These are phyloP conservation scores for Pythium periplocum DNA, from an alignment of 352 stramenopile species.

Conservation along the genomic window DNA sequence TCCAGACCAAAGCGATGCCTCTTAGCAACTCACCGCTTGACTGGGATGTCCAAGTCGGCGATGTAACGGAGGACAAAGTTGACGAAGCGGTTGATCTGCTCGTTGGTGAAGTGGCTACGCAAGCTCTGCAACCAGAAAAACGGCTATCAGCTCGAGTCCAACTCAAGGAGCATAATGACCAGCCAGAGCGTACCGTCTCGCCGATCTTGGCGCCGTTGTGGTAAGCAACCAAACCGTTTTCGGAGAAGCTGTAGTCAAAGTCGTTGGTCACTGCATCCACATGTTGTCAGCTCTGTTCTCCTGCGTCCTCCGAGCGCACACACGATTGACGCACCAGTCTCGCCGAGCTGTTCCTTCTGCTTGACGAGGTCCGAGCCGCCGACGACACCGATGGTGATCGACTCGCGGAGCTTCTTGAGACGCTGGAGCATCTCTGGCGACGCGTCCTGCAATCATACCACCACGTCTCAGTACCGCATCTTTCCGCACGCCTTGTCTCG, in stretches of 20 bases:
- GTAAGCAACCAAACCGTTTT: constrained; percentile 98
- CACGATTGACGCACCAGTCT: constrained; percentile 55
- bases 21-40: constrained; percentile 82
- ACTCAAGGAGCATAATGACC: too few relatives aligned
- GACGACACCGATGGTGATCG: constrained; percentile 97
- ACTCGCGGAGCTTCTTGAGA: constrained; percentile 89
- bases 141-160: too few relatives aligned
- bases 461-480: neutral
- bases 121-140: constrained; percentile 72
- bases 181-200: constrained; percentile 51
- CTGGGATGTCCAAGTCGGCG: constrained; percentile 92
- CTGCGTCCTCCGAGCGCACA: neutral
- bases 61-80: constrained; percentile 97
- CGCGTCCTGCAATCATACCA: constrained; percentile 47
- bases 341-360: constrained; percentile 98
- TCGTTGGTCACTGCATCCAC: constrained; percentile 76
- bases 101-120: constrained; percentile 92
- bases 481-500: neutral
- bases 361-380: constrained; percentile 98
- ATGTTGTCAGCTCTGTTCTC: neutral
- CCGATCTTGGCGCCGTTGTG: constrained; percentile 92
- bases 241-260: constrained; percentile 99
- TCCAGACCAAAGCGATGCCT: neutral
- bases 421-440: constrained; percentile 92
- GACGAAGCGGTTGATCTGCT: constrained; percentile 96